phyloP scores from a whole-genome alignment of 768 basidiomycete species.

The Podaxis sp. region DNA sequence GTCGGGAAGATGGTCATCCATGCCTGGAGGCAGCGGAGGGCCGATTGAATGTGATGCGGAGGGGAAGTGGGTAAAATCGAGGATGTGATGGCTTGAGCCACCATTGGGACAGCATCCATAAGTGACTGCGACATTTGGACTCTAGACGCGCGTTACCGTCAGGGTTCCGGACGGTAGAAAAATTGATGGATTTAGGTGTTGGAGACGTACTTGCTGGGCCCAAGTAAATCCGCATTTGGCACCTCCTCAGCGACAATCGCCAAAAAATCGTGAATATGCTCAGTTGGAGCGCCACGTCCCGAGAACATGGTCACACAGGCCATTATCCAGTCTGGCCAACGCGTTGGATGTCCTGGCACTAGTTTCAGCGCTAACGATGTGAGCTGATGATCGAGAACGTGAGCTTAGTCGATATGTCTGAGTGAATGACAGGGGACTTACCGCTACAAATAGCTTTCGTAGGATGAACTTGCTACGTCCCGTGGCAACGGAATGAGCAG shows the following conservation, averaged over 20 bases:
- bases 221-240: conserved; percentile 67
- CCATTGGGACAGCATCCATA: conserved; percentile 63
- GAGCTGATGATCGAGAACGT: conserved; percentile 34
- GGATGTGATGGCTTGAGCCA: conserved; percentile 60
- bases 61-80: conserved; percentile 41
- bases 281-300: conserved; percentile 49
- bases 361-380: conserved; percentile 71
- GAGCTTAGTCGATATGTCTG: not conserved
- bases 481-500: conserved; percentile 56
- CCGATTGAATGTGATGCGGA: conserved; percentile 55
- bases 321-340: conserved; percentile 77
- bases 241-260: conserved; percentile 85
- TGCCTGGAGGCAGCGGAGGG: conserved; percentile 75
- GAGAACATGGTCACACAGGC: conserved; percentile 61
- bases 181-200: not conserved
- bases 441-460: conserved; percentile 84
- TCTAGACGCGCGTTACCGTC: conserved; percentile 30
- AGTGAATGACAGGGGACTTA: conserved; percentile 32
- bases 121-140: conserved; percentile 62
- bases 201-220: conserved; percentile 61
- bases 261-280: conserved; percentile 69
- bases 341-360: conserved; percentile 49
- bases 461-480: conserved; percentile 67
- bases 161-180: not conserved
- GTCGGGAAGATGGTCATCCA: conserved; percentile 74